Base-by-base conservation (phyloP, 2,329 filamentous ascomycete genomes). In the Calonectria crousiana region DNA sequence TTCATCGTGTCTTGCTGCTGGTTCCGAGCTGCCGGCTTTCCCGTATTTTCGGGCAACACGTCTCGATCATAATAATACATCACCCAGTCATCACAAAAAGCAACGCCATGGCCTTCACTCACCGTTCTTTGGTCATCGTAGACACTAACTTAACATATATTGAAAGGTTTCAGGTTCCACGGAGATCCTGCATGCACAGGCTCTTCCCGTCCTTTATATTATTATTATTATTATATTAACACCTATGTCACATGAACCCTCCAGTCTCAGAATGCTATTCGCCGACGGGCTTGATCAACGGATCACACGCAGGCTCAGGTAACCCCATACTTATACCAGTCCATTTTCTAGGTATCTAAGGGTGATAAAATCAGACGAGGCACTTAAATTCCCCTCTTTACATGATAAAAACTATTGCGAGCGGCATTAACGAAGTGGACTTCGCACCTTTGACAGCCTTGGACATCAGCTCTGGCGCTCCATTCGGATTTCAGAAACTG, bases 1-100 rank as follows among this genome's bases (percentile, higher is more conserved):
- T 84, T 89, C 6, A 92, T 93, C 82, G 86, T 89, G 68, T 70
- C 68, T 70, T 34, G 47, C 26, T 32, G 67, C 67, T 52, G 49
- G 41, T 60, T 67, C 47, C 38, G 16, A n/a, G 16, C 53, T 49
- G 23, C 53, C 53, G 30, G 67, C 38, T 34, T 44, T 60, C 44
- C 30, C 30, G 23, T 18, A 32, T 32, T 26, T 32, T 58, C 9
- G 5, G 9, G 20, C 16, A n/a, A 52, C 34, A n/a, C 20, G 14
- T 49, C 66, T 60, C 28, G 41, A 49, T 69, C 66, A 69, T 69
- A 60, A 69, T 32, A 69, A 44, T 6, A 58, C 16, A 58, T 47
- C 36, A 36, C n/a, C 52, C 36, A 30, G 60, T 49, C 38, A 49
- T 28, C 60, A 87, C 83, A 87, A 87, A 62, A 82, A 76, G 79